Conservation (phyloP, 257 asterid genomes). For the Jasminum sambac region DNA sequence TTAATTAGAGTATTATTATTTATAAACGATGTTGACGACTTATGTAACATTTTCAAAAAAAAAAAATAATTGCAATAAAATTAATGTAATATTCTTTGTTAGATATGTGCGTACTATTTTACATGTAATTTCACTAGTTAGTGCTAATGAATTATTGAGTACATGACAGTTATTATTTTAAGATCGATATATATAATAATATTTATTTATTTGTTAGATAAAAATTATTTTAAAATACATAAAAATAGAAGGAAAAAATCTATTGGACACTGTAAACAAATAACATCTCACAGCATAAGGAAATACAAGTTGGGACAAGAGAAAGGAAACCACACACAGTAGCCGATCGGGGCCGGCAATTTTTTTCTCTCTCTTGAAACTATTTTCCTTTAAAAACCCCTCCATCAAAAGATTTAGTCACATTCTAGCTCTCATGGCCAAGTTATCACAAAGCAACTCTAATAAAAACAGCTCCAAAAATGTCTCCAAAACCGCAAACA, state of each 20-base stretch:
- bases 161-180: not conserved
- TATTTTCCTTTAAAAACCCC: constrained; percentile 52
- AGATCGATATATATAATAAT: not conserved
- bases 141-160: no score
- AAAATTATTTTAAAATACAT: constrained; percentile 3
- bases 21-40: no score
- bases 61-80: no score
- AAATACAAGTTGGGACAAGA: constrained; percentile 43
- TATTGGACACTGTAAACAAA: constrained; percentile 24
- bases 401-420: constrained; percentile 57
- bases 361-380: not conserved
- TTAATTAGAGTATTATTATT: no score
- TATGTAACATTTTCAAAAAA: no score
- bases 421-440: constrained; percentile 51
- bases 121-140: no score
- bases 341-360: constrained; percentile 55
- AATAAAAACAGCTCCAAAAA: constrained; percentile 28
- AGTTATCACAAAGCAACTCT: constrained; percentile 48
- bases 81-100: no score
- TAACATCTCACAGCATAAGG: constrained; percentile 27
- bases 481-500: constrained; percentile 25
- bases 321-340: constrained; percentile 31
- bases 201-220: not conserved
- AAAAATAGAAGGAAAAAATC: constrained; percentile 5
- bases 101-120: no score